phyloP scores from a whole-genome alignment of 164 flowering plant genomes.

The Vitis rotundifolia region DNA sequence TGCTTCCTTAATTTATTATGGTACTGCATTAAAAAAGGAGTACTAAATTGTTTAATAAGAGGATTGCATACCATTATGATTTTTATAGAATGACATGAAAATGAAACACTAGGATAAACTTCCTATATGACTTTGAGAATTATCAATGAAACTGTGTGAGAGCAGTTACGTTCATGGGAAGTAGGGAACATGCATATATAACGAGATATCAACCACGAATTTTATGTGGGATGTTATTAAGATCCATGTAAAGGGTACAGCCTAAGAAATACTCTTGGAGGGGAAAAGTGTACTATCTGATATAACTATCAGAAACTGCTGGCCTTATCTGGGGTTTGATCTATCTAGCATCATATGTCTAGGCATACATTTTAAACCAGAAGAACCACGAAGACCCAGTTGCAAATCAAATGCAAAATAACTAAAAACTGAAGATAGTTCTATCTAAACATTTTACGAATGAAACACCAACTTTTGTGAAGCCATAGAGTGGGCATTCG shows the following conservation, averaged over 20 bases:
- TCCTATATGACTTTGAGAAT: too few relatives aligned
- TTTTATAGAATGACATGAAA: conserved; percentile 29
- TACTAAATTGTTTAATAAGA: not conserved
- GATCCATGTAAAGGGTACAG: not conserved
- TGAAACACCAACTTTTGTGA: not conserved
- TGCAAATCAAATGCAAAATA: not conserved
- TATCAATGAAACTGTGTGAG: too few relatives aligned
- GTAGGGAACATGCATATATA: too few relatives aligned
- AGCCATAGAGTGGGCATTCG: not conserved
- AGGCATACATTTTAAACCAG: not conserved
- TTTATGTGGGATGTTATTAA: too few relatives aligned
- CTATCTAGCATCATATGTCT: not conserved
- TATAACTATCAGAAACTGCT: not conserved
- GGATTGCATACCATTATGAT: conserved; percentile 23
- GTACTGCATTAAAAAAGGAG: conserved; percentile 34
- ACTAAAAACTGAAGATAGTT: not conserved
- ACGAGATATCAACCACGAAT: too few relatives aligned
- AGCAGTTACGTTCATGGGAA: too few relatives aligned
- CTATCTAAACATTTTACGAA: not conserved
- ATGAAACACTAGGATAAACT: too few relatives aligned
- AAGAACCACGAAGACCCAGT: not conserved
- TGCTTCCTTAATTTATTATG: conserved; percentile 67
- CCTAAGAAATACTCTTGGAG: not conserved
- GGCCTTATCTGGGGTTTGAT: not conserved
- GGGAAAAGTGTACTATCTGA: not conserved